phyloP scores from a whole-genome alignment of 2,329 filamentous ascomycete species.

The Penicillium rolfsii region DNA sequence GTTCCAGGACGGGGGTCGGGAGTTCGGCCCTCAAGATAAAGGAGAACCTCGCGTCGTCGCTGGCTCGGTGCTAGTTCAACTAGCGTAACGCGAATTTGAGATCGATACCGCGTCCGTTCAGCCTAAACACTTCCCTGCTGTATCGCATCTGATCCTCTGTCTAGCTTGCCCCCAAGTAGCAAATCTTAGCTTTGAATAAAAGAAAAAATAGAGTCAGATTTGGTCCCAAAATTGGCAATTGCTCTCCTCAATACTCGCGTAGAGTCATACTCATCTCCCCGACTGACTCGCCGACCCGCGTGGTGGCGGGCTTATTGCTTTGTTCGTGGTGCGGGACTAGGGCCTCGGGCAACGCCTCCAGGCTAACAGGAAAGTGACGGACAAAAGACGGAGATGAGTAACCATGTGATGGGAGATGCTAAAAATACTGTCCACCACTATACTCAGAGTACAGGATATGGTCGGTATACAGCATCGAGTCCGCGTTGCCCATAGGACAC shows the following conservation, averaged over 20 bases:
- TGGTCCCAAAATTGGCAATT: neutral
- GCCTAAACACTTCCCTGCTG: no score
- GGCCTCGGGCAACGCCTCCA: neutral
- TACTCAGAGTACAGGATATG: neutral
- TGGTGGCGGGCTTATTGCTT: conserved; percentile 1
- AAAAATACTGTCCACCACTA: no score
- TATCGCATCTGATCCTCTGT: neutral
- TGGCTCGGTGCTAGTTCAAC: neutral
- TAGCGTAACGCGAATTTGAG: neutral
- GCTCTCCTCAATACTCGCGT: neutral
- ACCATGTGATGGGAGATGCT: neutral
- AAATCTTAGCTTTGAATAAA: neutral
- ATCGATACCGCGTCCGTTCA: neutral
- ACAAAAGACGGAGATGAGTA: neutral
- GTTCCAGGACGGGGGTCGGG: neutral
- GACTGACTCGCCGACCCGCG: neutral
- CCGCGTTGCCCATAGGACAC: neutral
- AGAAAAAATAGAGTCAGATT: no score
- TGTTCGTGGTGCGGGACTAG: neutral
- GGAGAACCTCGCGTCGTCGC: neutral
- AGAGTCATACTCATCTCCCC: neutral
- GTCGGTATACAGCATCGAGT: neutral
- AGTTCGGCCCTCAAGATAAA: neutral
- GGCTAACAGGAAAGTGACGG: neutral
- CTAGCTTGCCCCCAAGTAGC: neutral